Conservation (phyloP, 257 asterid genomes). For the Oldenlandia corymbosa region DNA sequence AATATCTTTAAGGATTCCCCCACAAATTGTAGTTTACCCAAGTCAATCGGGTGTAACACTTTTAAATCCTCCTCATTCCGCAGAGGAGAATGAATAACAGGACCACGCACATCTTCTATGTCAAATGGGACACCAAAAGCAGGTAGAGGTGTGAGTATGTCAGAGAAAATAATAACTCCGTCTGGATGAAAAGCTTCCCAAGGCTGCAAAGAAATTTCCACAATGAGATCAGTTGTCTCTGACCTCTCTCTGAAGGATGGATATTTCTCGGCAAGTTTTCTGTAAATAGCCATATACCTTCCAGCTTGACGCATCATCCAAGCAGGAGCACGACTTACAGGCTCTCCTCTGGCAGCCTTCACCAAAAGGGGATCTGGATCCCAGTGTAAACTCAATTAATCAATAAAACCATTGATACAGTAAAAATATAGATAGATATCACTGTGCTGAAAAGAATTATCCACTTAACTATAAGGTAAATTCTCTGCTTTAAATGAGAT, state of each 20-base stretch:
- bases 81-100: slow-evolving; percentile 78
- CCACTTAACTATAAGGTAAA: not conserved
- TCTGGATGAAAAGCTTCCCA: slow-evolving; percentile 97
- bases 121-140: slow-evolving; percentile 98
- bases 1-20: slow-evolving; percentile 79
- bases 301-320: slow-evolving; percentile 99
- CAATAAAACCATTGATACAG: not conserved
- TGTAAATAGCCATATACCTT: slow-evolving; percentile 92
- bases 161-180: slow-evolving; percentile 94
- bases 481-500: not conserved
- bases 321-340: slow-evolving; percentile 85
- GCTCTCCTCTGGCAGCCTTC: slow-evolving; percentile 87
- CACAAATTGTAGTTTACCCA: slow-evolving; percentile 73
- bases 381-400: not conserved
- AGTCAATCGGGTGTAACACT: slow-evolving; percentile 65
- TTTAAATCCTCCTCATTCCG: slow-evolving; percentile 73
- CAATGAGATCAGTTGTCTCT: slow-evolving; percentile 99
- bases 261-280: slow-evolving; percentile 92
- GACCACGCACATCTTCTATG: slow-evolving; percentile 88
- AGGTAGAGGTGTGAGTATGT: slow-evolving; percentile 92
- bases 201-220: slow-evolving; percentile 98
- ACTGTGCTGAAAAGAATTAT: slow-evolving; percentile 2
- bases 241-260: slow-evolving; percentile 99
- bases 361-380: slow-evolving; percentile 84
- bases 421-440: not conserved